Percentiles rank a stretch among this genome's conserved stretches.
Conservation (phyloP, 2,329 filamentous ascomycete genomes). For the Aspergillus novoparasiticus region DNA sequence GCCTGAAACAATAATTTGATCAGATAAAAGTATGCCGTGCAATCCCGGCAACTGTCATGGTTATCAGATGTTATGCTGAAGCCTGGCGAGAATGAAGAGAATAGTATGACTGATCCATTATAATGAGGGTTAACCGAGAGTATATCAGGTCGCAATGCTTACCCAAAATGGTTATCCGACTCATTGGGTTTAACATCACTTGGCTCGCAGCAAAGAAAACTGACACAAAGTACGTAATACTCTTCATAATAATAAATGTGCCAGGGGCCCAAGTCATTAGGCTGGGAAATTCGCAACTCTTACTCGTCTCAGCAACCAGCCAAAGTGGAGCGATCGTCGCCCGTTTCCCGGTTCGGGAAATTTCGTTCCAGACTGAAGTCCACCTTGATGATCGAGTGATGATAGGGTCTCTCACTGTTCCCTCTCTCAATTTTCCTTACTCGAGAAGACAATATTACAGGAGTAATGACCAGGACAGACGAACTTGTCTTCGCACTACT, state of each 20-base stretch:
- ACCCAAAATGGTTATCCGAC: not conserved
- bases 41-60: not conserved
- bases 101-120: not conserved
- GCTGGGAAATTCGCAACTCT: not conserved
- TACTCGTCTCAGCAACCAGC: not conserved
- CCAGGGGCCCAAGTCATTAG: not conserved
- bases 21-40: too few species aligned
- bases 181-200: not conserved
- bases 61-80: not conserved
- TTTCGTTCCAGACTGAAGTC: not conserved
- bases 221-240: too few species aligned
- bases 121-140: not conserved
- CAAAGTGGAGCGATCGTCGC: not conserved
- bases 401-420: not conserved
- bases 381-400: not conserved
- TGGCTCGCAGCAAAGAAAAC: too few species aligned
- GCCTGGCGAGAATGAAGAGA: not conserved
- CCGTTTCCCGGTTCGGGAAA: not conserved
- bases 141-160: conserved; percentile 6
- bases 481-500: not conserved
- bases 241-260: too few species aligned
- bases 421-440: not conserved
- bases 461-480: not conserved
- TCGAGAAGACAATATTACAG: not conserved
- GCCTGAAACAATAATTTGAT: not conserved